These are phyloP conservation scores for Epichloe scottii DNA, from an alignment of 2,329 filamentous ascomycete species.

Conservation along the genomic window DNA sequence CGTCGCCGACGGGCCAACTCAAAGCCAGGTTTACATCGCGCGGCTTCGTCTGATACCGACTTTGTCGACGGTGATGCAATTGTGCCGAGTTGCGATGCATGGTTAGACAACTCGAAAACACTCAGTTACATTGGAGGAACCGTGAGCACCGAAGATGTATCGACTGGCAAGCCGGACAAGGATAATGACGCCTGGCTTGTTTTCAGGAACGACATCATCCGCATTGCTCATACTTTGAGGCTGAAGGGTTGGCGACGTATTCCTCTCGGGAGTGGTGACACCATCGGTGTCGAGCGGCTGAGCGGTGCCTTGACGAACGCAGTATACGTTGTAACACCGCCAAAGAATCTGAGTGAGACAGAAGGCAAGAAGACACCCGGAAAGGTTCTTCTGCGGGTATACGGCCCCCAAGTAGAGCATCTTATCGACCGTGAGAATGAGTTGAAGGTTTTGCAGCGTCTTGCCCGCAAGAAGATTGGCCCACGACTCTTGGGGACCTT, in stretches of 20 bases:
- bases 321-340: slow-evolving; percentile 86
- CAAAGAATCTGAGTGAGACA: slow-evolving; percentile 40
- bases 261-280: slow-evolving; percentile 55
- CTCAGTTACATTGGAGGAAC: slow-evolving; percentile 54
- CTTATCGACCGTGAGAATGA: slow-evolving; percentile 90
- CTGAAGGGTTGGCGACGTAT: slow-evolving; percentile 88
- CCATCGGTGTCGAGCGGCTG: slow-evolving; percentile 59
- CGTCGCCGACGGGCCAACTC: slow-evolving; percentile 28
- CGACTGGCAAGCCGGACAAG: slow-evolving; percentile 40
- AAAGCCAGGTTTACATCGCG: slow-evolving; percentile 28
- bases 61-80: slow-evolving; percentile 66
- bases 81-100: slow-evolving; percentile 75
- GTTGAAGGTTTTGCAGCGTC: slow-evolving; percentile 68
- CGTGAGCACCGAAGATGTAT: slow-evolving; percentile 28
- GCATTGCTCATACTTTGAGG: slow-evolving; percentile 74
- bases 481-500: slow-evolving; percentile 87
- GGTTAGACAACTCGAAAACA: slow-evolving; percentile 83
- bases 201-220: slow-evolving; percentile 88
- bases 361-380: slow-evolving; percentile 33
- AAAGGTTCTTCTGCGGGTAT: slow-evolving; percentile 81
- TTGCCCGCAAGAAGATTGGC: slow-evolving; percentile 86
- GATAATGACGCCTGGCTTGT: slow-evolving; percentile 66
- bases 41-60: slow-evolving; percentile 72
- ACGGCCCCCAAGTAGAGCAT: slow-evolving; percentile 89
- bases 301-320: slow-evolving; percentile 94